Conservation (phyloP, 179 eudicot genomes). For the Beta lomatogona region DNA sequence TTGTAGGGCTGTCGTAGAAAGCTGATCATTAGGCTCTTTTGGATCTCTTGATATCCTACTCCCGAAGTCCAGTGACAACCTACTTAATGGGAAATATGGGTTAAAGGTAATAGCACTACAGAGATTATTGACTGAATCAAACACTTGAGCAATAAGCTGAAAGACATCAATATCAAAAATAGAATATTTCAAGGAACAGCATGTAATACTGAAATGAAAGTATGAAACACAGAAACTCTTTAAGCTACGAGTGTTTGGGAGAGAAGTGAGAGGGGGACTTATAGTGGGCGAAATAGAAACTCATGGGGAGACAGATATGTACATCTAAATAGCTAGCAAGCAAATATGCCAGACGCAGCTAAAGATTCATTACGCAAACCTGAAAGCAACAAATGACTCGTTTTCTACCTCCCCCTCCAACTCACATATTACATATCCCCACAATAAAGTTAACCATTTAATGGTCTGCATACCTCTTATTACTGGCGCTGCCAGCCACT, state of each 20-base stretch:
- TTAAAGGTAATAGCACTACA: not conserved
- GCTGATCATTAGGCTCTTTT: slow-evolving; percentile 39
- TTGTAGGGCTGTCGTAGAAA: slow-evolving; percentile 71
- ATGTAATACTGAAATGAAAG: not conserved
- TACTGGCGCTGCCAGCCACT: slow-evolving; percentile 44
- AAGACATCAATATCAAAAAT: not conserved
- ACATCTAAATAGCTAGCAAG: not conserved
- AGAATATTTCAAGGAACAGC: slow-evolving; percentile 5
- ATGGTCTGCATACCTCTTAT: slow-evolving; percentile 54
- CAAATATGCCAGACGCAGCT: not conserved
- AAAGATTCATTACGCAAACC: not conserved
- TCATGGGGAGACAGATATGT: not conserved
- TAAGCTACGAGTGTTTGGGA: not conserved
- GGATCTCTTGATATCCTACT: slow-evolving; percentile 70
- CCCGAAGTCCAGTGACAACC: slow-evolving; percentile 80
- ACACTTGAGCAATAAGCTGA: not conserved
- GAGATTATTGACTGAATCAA: not conserved
- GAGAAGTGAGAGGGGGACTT: not conserved
- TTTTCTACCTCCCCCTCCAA: not conserved
- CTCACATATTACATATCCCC: not conserved
- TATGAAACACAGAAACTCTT: not conserved
- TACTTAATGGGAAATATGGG: slow-evolving; percentile 33
- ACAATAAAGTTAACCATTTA: not conserved
- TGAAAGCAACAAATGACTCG: not conserved
- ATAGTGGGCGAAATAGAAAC: not conserved